Evolutionary conservation across 495 filamentous ascomycete species (phyloP).

Genomic region (Penicillium macrosclerotiorum): DNA sequence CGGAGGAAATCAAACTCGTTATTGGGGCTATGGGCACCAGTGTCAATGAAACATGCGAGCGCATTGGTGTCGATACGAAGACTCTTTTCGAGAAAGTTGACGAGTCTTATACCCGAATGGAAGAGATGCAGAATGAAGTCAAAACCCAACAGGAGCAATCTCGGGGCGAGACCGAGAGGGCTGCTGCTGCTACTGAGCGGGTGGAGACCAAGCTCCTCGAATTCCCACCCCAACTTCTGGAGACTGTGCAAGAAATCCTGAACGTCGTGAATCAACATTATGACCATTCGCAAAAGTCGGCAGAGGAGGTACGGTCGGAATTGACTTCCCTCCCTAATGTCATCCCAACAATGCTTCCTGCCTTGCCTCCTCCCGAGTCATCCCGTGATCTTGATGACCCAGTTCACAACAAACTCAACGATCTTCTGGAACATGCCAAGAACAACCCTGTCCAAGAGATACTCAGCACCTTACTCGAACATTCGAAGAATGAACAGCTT

Average conservation of each 20-base stretch:
- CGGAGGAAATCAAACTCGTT: conserved; percentile 80
- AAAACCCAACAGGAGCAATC: conserved; percentile 77
- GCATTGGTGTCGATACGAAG: conserved; percentile 79
- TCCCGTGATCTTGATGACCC: conserved; percentile 60
- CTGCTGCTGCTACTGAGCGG: conserved; percentile 66
- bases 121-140: conserved; percentile 67
- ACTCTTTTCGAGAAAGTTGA: conserved; percentile 77
- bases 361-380: conserved; percentile 44
- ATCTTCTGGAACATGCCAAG: conserved; percentile 62
- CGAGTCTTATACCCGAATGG: conserved; percentile 70
- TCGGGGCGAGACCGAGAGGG: conserved; percentile 69
- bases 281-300: conserved; percentile 56
- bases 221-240: conserved; percentile 80
- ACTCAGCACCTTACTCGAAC: conserved; percentile 73
- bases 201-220: conserved; percentile 74
- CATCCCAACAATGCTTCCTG: conserved; percentile 48
- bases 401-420: conserved; percentile 84
- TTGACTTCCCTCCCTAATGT: conserved; percentile 51
- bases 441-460: conserved; percentile 67
- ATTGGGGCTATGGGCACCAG: conserved; percentile 82
- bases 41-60: conserved; percentile 79
- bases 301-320: conserved; percentile 50
- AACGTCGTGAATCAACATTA: conserved; percentile 76
- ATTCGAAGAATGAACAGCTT: conserved; percentile 45
- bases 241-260: conserved; percentile 80